Base-by-base conservation (phyloP, 2,329 filamentous ascomycete species). In the Pyrenophora tritici-repentis region DNA sequence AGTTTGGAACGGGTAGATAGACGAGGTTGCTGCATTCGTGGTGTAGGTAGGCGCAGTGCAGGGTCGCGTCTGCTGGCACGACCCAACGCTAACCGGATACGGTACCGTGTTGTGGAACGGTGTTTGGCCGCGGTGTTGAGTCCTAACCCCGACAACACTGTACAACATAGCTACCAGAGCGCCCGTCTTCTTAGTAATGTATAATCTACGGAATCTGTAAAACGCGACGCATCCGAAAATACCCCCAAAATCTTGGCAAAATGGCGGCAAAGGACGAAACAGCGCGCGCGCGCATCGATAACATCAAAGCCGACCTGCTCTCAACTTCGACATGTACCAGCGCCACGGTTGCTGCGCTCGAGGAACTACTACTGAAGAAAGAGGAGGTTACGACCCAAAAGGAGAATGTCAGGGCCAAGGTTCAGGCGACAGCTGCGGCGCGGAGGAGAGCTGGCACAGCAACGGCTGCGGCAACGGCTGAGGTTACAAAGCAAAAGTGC, bases 271-370 rank as follows among this genome's bases (percentile, higher is more conserved):
- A 65, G 39, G 53, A 63, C 42, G 62, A 63, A 41, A 45, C 66
- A 32, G 50, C 56, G 74, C 79, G 55, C 82, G 79, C 46, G 49
- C 75, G 76, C 58, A 75, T 76, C 59, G 78, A 81, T 50, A 75
- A 72, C 49, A 74, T 82, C 65, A 80, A 78, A 65, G 68, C 66
- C 58, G 76, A 79, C 43, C 73, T 82, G 33, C 65, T 70, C 42
- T 78, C 78, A 16, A 74, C 75, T 58, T 67, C 77, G 44, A 80
- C 79, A 61, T 83, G 80, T 60, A 76, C 79, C 24, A 69, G 77
- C 12, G 64, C 75, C 9, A 82, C 78, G 2, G 73, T 76, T 4
- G 66, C 72, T 39, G 65, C 75, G 17, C 74, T 84, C 46, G 79
- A 76, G 57, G 73, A 75, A 10, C 64, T 83, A 13, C 71, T 84